phyloP scores from a whole-genome alignment of 495 filamentous ascomycete species.

The Trypethelium eluteriae region DNA sequence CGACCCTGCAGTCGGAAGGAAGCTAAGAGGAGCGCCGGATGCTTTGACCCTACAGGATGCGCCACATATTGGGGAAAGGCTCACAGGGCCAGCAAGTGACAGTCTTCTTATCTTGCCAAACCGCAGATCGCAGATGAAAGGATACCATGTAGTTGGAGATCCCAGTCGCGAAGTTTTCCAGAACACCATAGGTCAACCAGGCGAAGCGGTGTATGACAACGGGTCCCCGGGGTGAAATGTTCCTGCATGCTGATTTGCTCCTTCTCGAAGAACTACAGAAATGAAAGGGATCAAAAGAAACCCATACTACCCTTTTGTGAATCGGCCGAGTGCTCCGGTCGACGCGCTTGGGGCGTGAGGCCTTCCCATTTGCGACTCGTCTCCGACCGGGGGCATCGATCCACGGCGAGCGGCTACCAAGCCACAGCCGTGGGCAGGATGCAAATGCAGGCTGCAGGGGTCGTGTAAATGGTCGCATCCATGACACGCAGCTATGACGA shows the following conservation, averaged over 20 bases:
- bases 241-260: not conserved
- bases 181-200: not conserved
- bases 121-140: constrained; percentile 9
- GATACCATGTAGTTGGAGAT: not conserved
- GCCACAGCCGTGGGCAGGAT: not conserved
- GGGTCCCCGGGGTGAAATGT: not conserved
- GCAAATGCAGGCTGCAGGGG: constrained; percentile 8
- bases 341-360: not conserved
- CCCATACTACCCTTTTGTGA: not conserved
- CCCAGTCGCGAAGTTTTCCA: not conserved
- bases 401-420: constrained; percentile 2
- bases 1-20: constrained; percentile 10
- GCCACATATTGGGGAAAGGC: not conserved
- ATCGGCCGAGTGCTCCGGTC: not conserved
- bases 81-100: constrained; percentile 1
- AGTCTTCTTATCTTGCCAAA: constrained; percentile 3
- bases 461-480: not conserved
- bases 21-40: constrained; percentile 1
- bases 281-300: not conserved
- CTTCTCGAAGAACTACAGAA: constrained; percentile 1
- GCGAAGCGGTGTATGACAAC: not conserved
- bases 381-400: not conserved
- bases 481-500: constrained; percentile 1
- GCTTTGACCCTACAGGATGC: constrained; percentile 11
- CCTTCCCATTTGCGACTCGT: constrained; percentile 4